Base-by-base conservation (phyloP, 257 asterid genomes). In the Handroanthus guayacan region DNA sequence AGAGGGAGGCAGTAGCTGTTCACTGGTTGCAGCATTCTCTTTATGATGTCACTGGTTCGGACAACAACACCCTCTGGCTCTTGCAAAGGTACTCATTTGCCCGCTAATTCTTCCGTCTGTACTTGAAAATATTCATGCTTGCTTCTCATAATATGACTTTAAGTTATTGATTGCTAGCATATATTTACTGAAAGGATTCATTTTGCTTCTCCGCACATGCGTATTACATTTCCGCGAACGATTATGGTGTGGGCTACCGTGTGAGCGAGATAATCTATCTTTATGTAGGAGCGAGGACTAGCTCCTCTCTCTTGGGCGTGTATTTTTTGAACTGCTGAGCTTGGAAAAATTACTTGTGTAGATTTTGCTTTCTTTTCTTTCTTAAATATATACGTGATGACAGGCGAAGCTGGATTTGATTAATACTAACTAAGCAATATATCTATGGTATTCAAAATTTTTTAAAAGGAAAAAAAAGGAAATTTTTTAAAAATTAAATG, bases 11-110 rank as follows among this genome's bases (percentile, higher is more conserved):
- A 20, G 92, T 95, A 55, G 99, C 99, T 0, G 97, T 95, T 81
- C 98, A 95, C 75, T 95, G 98, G 99, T 66, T 95, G 79, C 99
- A 95, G 86, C 99, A 95, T 84, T 95, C 97, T 9, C 91, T 95
- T 3, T 95, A 95, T 47, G 99, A 92, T 54, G 99, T 95, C 76
- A 91, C 97, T 11, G 99, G 97, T 44, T 91, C 98, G 2, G 97
- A 95, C 78, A 65, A 90, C 63, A 93, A 87, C 65, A 86, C 99
- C 1, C 96, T 95, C 5, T 82, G 86, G 88, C 90, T 95, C 52
- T 73, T 95, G 84, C 99, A 95, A 80, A 91, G 99, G 96, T 91
- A 78, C 6, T 13, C 56, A 10, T 63, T n/a, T 78, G 6, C n/a
- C 0, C 7, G 45, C 16, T 13, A 62, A 55, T 56, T 18, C 41